These are phyloP conservation scores for Salix viminalis DNA, from an alignment of 345 rosid genomes.

Conservation along the genomic window DNA sequence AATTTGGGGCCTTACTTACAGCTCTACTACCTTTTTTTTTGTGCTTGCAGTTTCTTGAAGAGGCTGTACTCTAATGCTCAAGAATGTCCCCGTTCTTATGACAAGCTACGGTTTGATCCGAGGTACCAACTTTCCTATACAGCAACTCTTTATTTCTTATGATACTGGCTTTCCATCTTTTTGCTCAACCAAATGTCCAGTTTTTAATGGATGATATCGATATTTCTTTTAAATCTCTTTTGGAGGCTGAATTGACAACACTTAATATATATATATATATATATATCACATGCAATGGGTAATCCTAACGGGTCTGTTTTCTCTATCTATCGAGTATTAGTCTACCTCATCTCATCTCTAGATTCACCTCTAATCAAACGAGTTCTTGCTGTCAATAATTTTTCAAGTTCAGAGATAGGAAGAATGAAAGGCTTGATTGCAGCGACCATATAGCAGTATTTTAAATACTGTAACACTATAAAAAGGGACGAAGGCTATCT, in stretches of 20 bases:
- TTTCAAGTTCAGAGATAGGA: not conserved
- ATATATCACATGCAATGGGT: not conserved
- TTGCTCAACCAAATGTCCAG: not conserved
- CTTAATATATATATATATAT: too few relatives aligned
- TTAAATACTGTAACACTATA: not conserved
- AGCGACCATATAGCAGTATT: not conserved
- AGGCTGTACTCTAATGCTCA: slow-evolving; percentile 58
- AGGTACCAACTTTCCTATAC: slow-evolving; percentile 37
- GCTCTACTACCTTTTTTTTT: slow-evolving; percentile 7
- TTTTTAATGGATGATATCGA: not conserved
- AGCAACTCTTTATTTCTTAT: not conserved
- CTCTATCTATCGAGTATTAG: not conserved
- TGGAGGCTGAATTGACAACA: not conserved
- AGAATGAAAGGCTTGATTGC: not conserved
- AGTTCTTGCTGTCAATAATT: not conserved
- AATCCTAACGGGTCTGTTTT: not conserved
- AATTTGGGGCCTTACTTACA: not conserved
- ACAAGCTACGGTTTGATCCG: slow-evolving; percentile 84
- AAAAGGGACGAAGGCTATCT: not conserved
- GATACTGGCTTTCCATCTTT: not conserved
- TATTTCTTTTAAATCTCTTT: not conserved
- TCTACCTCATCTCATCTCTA: not conserved
- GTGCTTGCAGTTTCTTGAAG: slow-evolving; percentile 70
- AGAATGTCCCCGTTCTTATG: slow-evolving; percentile 96
- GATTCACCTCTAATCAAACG: not conserved